phyloP scores from a whole-genome alignment of 2,329 filamentous ascomycete genomes.

The Fusarium illudens region DNA sequence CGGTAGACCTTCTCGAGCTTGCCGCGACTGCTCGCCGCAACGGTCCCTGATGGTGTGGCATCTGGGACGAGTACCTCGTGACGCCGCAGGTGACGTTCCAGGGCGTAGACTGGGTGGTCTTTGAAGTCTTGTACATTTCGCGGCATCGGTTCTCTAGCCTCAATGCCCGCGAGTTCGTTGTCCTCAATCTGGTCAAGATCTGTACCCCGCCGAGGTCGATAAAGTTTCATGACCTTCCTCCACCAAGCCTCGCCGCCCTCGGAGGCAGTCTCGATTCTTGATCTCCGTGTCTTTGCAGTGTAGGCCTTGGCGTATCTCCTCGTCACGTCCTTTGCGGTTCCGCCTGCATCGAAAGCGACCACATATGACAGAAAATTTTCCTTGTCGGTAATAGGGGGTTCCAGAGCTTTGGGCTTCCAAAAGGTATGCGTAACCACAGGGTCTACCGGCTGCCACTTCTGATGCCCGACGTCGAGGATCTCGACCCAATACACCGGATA shows the following conservation, averaged over 20 bases:
- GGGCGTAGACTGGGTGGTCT: conserved; percentile 81
- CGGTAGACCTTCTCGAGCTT: conserved; percentile 82
- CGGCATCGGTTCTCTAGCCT: conserved; percentile 83
- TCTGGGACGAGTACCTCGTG: conserved; percentile 84
- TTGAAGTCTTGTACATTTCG: conserved; percentile 88
- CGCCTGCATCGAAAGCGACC: conserved; percentile 84
- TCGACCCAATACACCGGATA: conserved; percentile 96
- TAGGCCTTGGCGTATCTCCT: conserved; percentile 86
- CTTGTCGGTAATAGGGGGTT: conserved; percentile 81
- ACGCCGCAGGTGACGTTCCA: conserved; percentile 83
- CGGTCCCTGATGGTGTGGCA: conserved; percentile 76
- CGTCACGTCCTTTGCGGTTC: conserved; percentile 83
- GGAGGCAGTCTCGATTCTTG: conserved; percentile 74
- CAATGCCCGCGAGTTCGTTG: conserved; percentile 74
- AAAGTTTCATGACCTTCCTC: conserved; percentile 60
- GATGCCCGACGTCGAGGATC: conserved; percentile 82
- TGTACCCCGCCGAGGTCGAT: conserved; percentile 50
- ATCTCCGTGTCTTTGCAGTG: conserved; percentile 86
- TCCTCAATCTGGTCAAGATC: conserved; percentile 88
- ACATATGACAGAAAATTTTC: conserved; percentile 85
- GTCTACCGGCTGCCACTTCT: conserved; percentile 93
- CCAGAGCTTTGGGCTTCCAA: conserved; percentile 77
- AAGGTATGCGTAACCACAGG: conserved; percentile 81
- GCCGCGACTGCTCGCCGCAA: conserved; percentile 71
- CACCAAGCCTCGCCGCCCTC: conserved; percentile 63